These are phyloP conservation scores for Wickerhamomyces sp. DNA, from an alignment of 1,139 yeast genomes.

Conservation along the genomic window DNA sequence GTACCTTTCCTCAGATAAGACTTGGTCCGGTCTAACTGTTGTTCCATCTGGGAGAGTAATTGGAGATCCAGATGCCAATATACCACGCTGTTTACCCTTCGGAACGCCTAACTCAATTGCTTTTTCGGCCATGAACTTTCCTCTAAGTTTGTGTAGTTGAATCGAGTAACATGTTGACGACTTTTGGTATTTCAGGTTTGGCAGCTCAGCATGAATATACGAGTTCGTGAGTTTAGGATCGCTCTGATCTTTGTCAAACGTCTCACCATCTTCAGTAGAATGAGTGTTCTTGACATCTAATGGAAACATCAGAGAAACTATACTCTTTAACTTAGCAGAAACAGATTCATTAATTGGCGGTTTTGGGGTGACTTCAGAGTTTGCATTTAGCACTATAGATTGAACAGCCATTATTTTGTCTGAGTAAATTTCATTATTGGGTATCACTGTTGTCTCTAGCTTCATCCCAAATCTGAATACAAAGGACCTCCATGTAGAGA, in stretches of 20 bases:
- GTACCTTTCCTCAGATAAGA: constrained; percentile 54
- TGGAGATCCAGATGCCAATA: constrained; percentile 54
- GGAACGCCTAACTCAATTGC: constrained; percentile 71
- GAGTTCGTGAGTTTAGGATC: constrained; percentile 28
- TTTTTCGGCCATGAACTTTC: constrained; percentile 63
- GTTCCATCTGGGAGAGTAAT: constrained; percentile 59
- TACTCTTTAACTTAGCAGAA: constrained; percentile 7
- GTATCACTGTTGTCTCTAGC: constrained; percentile 40
- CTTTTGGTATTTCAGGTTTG: constrained; percentile 20
- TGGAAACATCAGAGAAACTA: constrained; percentile 23
- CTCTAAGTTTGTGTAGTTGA: constrained; percentile 63
- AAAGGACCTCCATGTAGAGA: constrained; percentile 82
- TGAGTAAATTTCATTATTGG: constrained; percentile 34
- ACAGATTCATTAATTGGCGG: constrained; percentile 2
- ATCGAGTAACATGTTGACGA: constrained; percentile 56
- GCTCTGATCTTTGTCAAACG: constrained; percentile 9
- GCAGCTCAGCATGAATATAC: constrained; percentile 30
- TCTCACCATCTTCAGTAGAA: constrained; percentile 7
- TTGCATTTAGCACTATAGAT: constrained; percentile 38
- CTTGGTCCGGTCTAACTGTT: constrained; percentile 62
- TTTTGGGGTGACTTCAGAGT: not conserved
- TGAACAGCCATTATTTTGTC: constrained; percentile 51
- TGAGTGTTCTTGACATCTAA: constrained; percentile 12
- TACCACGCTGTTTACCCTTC: constrained; percentile 54
- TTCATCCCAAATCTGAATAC: constrained; percentile 78